phyloP scores from a whole-genome alignment of 495 filamentous ascomycete species.

The Recurvomyces mirabilis region DNA sequence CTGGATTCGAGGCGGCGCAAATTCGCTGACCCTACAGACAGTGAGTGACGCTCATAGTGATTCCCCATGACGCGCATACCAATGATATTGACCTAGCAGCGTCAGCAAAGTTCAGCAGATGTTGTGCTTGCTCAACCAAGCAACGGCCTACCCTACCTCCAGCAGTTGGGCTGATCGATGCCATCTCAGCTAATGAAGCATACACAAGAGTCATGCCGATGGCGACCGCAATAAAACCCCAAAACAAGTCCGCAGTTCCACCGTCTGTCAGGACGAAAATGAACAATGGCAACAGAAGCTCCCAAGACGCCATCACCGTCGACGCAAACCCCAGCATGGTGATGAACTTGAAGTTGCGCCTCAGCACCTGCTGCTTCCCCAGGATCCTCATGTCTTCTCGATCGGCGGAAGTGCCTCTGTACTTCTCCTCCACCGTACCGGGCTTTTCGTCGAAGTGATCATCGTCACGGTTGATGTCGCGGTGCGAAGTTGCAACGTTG shows the following conservation, averaged over 20 bases:
- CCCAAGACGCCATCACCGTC: conserved; percentile 14
- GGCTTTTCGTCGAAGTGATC: no score
- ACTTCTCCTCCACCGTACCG: conserved; percentile 3
- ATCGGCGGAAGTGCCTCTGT: conserved; percentile 11
- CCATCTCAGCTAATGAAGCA: not conserved
- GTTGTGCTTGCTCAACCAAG: no score
- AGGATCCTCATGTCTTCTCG: conserved; percentile 13
- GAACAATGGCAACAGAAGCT: conserved; percentile 6
- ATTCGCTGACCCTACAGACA: conserved; percentile 18
- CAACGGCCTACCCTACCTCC: no score
- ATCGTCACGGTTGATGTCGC: no score
- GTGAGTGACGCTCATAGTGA: no score
- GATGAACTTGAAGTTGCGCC: conserved; percentile 10
- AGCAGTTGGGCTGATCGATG: not conserved
- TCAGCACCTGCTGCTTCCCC: conserved; percentile 16
- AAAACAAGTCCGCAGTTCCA: conserved; percentile 9
- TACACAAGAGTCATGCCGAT: not conserved
- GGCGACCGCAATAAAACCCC: not conserved
- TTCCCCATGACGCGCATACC: no score
- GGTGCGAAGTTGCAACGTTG: no score
- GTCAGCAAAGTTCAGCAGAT: no score
- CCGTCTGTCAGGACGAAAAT: conserved; percentile 6
- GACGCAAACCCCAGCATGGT: conserved; percentile 11
- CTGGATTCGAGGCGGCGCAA: conserved; percentile 9
- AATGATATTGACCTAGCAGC: no score